Evolutionary conservation across 163 green algal genomes (phyloP).

Genomic region (Volvox carteri): DNA sequence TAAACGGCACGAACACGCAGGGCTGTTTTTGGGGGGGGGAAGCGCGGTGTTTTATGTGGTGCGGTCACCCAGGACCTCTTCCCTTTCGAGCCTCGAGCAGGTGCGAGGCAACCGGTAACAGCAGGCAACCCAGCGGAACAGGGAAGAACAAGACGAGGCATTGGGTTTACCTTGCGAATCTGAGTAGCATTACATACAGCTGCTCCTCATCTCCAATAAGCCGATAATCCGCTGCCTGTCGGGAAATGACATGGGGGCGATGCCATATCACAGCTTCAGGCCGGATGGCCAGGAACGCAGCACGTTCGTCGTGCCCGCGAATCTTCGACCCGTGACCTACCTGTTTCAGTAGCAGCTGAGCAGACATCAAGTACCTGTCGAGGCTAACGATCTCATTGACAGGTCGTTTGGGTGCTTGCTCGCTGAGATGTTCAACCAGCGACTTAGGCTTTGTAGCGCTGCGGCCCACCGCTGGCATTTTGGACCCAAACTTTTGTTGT

Average conservation of each 20-base stretch:
- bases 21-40: too few species aligned
- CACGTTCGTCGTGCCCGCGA: neutral
- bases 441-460: neutral
- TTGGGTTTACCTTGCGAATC: slow-evolving; percentile 74
- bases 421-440: slow-evolving; percentile 65
- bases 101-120: too few species aligned
- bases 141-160: too few species aligned
- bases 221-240: slow-evolving; percentile 82
- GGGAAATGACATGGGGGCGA: neutral
- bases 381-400: slow-evolving; percentile 77
- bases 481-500: neutral
- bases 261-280: neutral
- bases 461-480: slow-evolving; percentile 31
- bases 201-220: slow-evolving; percentile 77
- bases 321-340: slow-evolving; percentile 44
- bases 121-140: too few species aligned
- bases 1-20: too few species aligned
- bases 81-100: too few species aligned
- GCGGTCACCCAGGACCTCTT: too few species aligned
- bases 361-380: slow-evolving; percentile 78
- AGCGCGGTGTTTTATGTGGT: too few species aligned
- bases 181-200: slow-evolving; percentile 90
- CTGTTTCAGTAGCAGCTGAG: slow-evolving; percentile 75
- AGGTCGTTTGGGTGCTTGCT: slow-evolving; percentile 46
- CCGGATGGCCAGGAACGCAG: neutral